These are phyloP conservation scores for Bipolaris gigantea DNA, from an alignment of 2,329 filamentous ascomycete genomes.

Conservation along the genomic window DNA sequence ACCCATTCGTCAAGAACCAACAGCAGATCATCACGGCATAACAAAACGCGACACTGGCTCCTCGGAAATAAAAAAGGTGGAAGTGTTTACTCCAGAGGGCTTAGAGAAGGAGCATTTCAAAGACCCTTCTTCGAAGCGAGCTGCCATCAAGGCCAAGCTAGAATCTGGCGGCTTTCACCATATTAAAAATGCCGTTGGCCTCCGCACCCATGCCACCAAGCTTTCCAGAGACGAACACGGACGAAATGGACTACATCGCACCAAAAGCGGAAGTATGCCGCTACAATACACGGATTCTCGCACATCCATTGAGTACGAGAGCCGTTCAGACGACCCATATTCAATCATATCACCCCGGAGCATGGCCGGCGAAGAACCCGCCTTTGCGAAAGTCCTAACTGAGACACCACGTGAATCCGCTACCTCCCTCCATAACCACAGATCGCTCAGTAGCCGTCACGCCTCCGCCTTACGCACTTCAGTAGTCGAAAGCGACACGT, in stretches of 20 bases:
- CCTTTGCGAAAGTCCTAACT: constrained; percentile 39
- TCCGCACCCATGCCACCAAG: constrained; percentile 48
- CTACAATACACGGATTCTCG: constrained; percentile 13
- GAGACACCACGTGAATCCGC: constrained; percentile 40
- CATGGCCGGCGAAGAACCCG: constrained; percentile 26
- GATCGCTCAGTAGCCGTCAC: constrained; percentile 23
- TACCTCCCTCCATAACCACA: constrained; percentile 24
- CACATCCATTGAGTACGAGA: constrained; percentile 12
- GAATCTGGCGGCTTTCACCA: constrained; percentile 81
- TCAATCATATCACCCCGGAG: constrained; percentile 19
- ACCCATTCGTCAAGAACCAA: constrained; percentile 55
- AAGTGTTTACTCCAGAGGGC: constrained; percentile 24
- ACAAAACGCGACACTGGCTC: constrained; percentile 34
- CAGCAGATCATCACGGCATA: constrained; percentile 33
- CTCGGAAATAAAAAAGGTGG: constrained; percentile 36
- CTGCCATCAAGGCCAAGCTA: constrained; percentile 75
- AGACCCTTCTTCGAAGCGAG: constrained; percentile 59
- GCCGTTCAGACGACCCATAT: constrained; percentile 13
- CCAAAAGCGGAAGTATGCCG: constrained; percentile 21
- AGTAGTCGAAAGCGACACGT: constrained; percentile 24
- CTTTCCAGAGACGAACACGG: constrained; percentile 42
- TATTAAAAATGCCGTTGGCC: constrained; percentile 81
- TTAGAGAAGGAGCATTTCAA: constrained; percentile 56
- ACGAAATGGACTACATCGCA: constrained; percentile 25
- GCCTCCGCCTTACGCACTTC: constrained; percentile 17